These are phyloP conservation scores for Heterococcus sp. DNA, from an alignment of 108 stramenopile species.

Conservation along the genomic window DNA sequence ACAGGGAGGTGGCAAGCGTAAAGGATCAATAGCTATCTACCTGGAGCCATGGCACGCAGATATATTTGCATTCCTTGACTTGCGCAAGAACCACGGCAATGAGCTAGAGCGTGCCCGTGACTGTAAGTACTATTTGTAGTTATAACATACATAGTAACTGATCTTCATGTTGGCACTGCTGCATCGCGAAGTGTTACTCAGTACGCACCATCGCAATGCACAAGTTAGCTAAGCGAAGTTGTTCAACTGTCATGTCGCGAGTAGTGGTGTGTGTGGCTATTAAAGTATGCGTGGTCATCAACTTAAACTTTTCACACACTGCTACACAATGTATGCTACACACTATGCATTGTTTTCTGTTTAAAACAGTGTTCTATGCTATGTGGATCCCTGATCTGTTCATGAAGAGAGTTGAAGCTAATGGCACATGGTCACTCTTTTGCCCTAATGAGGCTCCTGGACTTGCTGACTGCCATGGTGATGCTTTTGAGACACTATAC, in stretches of 20 bases:
- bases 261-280: too few species aligned
- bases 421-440: conserved; percentile 89
- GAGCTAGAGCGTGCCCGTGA: conserved; percentile 91
- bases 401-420: conserved; percentile 86
- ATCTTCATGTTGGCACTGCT: too few species aligned
- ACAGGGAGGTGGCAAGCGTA: conserved; percentile 94
- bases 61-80: conserved; percentile 83
- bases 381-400: conserved; percentile 95
- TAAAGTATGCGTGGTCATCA: too few species aligned
- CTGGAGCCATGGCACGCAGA: conserved; percentile 97
- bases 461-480: conserved; percentile 74
- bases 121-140: too few species aligned
- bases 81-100: conserved; percentile 87
- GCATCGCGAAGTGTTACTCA: too few species aligned
- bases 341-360: too few species aligned
- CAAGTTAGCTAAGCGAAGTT: too few species aligned
- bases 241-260: too few species aligned
- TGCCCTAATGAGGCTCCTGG: conserved; percentile 88
- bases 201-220: too few species aligned
- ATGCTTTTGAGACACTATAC: conserved; percentile 83
- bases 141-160: too few species aligned
- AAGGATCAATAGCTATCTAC: conserved; percentile 94
- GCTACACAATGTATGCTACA: too few species aligned
- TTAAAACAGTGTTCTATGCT: conserved; percentile 98
- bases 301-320: too few species aligned